These are phyloP conservation scores for Colletotrichum cordylinicola DNA, from an alignment of 2,329 filamentous ascomycete species.

Conservation along the genomic window DNA sequence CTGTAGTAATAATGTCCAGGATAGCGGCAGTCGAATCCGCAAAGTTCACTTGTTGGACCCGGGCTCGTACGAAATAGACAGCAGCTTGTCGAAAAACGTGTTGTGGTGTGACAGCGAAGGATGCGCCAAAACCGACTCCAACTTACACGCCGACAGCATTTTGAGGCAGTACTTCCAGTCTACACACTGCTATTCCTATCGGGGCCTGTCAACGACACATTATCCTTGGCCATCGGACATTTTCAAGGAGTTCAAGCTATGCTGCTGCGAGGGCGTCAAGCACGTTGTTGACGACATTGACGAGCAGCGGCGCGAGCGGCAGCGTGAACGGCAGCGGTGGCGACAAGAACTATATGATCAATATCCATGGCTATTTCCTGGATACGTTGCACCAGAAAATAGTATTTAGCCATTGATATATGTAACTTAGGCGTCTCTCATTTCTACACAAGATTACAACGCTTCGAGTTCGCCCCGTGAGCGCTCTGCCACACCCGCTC, in stretches of 20 bases:
- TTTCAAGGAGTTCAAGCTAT: neutral
- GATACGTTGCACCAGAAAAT: neutral
- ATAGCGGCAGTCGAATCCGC: accelerated
- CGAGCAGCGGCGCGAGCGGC: accelerated
- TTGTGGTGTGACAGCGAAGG: neutral
- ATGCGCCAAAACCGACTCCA: neutral
- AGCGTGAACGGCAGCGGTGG: accelerated
- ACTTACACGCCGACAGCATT: neutral
- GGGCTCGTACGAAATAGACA: neutral
- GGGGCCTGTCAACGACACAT: neutral
- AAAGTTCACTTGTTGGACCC: neutral
- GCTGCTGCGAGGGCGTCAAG: neutral
- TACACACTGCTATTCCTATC: neutral
- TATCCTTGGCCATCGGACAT: accelerated
- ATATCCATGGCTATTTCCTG: neutral
- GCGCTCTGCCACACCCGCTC: neutral
- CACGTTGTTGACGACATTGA: neutral
- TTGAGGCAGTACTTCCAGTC: neutral
- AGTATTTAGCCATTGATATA: neutral
- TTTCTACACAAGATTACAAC: neutral
- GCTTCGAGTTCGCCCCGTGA: neutral
- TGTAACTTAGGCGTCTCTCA: neutral
- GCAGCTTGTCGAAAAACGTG: neutral
- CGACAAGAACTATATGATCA: neutral
- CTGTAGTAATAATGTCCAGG: too few species aligned